phyloP scores from a whole-genome alignment of 225 moss, liverwort and hornwort genomes.

The Polytrichum commune region DNA sequence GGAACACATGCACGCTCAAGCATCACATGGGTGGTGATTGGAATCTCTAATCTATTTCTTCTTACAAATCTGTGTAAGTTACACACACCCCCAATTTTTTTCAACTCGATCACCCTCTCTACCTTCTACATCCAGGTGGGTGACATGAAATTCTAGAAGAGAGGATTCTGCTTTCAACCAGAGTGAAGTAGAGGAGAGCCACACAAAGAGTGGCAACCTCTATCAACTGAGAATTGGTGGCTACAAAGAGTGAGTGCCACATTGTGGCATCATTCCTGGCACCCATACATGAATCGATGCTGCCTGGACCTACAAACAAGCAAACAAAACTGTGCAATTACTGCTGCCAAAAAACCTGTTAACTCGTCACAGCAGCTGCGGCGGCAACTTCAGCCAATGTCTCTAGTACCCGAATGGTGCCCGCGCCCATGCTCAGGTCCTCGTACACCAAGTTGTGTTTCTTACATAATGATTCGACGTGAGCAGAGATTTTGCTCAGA shows the following conservation, averaged over 20 bases:
- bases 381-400: slow-evolving; percentile 82
- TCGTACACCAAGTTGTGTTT: slow-evolving; percentile 87
- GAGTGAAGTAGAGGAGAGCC: too few relatives aligned
- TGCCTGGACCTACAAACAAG: slow-evolving; percentile 10
- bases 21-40: too few relatives aligned
- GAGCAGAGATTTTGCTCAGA: slow-evolving; percentile 68
- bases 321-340: slow-evolving; percentile 28
- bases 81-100: too few relatives aligned
- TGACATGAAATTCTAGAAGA: too few relatives aligned
- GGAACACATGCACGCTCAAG: too few relatives aligned
- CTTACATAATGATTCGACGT: slow-evolving; percentile 73
- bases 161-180: too few relatives aligned
- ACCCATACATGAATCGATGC: slow-evolving; percentile 15
- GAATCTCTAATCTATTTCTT: too few relatives aligned
- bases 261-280: slow-evolving; percentile 7
- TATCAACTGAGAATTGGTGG: slow-evolving; percentile 42
- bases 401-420: slow-evolving; percentile 58
- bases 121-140: too few relatives aligned
- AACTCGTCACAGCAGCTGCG: slow-evolving; percentile 37
- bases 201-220: slow-evolving; percentile 18
- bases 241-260: slow-evolving; percentile 28
- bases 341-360: slow-evolving; percentile 8
- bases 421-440: slow-evolving; percentile 66
- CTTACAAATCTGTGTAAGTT: too few relatives aligned
- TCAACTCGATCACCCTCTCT: too few relatives aligned